These are phyloP conservation scores for Alectoria sarmentosa DNA, from an alignment of 495 filamentous ascomycete species.

Conservation along the genomic window DNA sequence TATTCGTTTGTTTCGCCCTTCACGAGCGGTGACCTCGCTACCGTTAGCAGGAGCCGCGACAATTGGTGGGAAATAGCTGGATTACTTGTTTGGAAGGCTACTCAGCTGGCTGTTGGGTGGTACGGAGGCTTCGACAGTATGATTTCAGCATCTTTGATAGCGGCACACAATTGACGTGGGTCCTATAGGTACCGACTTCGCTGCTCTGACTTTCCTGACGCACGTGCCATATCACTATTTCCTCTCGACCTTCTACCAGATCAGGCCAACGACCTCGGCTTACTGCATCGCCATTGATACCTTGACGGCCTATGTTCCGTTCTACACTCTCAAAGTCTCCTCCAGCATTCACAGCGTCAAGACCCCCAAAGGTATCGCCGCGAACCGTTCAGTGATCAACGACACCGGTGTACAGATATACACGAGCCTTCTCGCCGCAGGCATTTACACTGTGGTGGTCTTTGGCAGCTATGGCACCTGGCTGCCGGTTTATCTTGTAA, in stretches of 20 bases:
- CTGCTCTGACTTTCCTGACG: slow-evolving; percentile 58
- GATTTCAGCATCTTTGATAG: slow-evolving; percentile 15
- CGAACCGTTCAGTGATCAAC: slow-evolving; percentile 63
- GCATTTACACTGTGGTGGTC: slow-evolving; percentile 60
- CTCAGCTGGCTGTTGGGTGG: slow-evolving; percentile 67
- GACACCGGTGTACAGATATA: slow-evolving; percentile 55
- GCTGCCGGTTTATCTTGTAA: slow-evolving; percentile 59
- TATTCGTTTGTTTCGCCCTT: slow-evolving; percentile 47
- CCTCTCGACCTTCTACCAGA: slow-evolving; percentile 62
- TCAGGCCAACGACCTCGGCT: slow-evolving; percentile 50
- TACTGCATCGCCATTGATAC: slow-evolving; percentile 56
- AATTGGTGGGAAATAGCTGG: slow-evolving; percentile 54
- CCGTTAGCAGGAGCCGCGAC: slow-evolving; percentile 53
- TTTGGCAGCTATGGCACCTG: slow-evolving; percentile 56
- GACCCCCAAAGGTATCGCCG: slow-evolving; percentile 35
- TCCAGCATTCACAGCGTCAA: slow-evolving; percentile 54
- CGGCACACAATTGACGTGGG: slow-evolving; percentile 7
- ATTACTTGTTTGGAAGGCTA: slow-evolving; percentile 58
- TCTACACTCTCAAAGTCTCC: slow-evolving; percentile 58
- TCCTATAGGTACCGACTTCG: slow-evolving; percentile 58
- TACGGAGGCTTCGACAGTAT: slow-evolving; percentile 60
- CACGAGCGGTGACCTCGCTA: slow-evolving; percentile 50
- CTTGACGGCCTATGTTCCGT: slow-evolving; percentile 59
- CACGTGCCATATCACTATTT: slow-evolving; percentile 66
- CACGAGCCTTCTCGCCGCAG: slow-evolving; percentile 57